phyloP scores from a whole-genome alignment of 495 filamentous ascomycete species.

The Aspergillus kassunensis region DNA sequence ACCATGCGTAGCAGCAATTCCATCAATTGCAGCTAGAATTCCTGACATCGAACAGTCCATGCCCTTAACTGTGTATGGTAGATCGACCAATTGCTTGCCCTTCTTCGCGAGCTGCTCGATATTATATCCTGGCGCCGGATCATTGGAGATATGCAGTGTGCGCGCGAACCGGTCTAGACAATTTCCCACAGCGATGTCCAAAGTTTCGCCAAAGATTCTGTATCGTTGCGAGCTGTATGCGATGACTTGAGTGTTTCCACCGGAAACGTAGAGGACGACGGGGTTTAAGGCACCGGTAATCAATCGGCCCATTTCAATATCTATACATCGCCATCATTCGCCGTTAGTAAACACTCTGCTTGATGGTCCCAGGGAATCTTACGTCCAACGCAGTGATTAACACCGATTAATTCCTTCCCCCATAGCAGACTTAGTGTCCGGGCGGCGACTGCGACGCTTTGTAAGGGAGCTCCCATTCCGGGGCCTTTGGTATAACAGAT shows the following conservation, averaged over 20 bases:
- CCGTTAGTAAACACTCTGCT: conserved; percentile 7
- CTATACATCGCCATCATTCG: conserved; percentile 27
- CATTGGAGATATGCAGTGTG: conserved; percentile 84
- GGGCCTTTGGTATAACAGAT: conserved; percentile 95
- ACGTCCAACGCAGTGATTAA: conserved; percentile 97
- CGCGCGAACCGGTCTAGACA: conserved; percentile 95
- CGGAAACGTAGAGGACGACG: conserved; percentile 92
- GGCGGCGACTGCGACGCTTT: conserved; percentile 80
- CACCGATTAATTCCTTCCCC: conserved; percentile 80
- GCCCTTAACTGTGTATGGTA: conserved; percentile 95
- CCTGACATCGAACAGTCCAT: conserved; percentile 98
- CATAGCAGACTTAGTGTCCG: conserved; percentile 80
- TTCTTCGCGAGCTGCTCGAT: conserved; percentile 94
- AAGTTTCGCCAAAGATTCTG: conserved; percentile 94
- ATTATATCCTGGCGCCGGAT: conserved; percentile 95
- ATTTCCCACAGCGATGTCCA: conserved; percentile 97
- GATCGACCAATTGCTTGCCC: conserved; percentile 68
- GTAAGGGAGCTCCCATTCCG: conserved; percentile 95
- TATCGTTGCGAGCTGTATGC: conserved; percentile 92
- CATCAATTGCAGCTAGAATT: conserved; percentile 78
- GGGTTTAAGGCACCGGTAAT: conserved; percentile 92
- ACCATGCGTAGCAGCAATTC: conserved; percentile 63
- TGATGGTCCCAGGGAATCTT: conserved; percentile 23
- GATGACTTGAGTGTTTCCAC: conserved; percentile 97
- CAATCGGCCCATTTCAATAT: conserved; percentile 94